A percentile compares a stretch with the other conserved stretches of the same genome.
Conservation (phyloP, 352 stramenopile genomes). For the Pythium myriotylum region DNA sequence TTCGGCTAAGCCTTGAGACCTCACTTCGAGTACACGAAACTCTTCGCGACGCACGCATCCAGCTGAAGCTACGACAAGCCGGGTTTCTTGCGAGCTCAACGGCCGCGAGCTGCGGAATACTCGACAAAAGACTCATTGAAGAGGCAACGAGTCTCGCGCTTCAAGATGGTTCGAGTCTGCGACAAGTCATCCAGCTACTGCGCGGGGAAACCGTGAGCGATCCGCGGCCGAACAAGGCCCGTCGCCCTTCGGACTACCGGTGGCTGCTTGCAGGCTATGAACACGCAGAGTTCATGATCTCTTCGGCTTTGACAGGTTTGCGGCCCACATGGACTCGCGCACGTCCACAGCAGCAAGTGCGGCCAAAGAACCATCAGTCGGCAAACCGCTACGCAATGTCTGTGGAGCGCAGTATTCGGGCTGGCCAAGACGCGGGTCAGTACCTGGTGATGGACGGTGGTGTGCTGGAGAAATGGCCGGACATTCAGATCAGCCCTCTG, state of each 20-base stretch:
- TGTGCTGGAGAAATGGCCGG: neutral
- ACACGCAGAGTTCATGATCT: constrained; percentile 5
- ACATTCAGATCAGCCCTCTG: constrained; percentile 13
- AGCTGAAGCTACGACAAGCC: no score
- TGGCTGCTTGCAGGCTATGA: constrained; percentile 7
- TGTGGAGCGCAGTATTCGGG: constrained; percentile 7
- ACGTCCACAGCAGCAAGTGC: neutral
- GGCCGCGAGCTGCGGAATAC: no score
- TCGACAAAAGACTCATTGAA: no score
- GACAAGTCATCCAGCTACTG: neutral
- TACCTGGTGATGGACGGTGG: constrained; percentile 14
- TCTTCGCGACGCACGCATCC: no score
- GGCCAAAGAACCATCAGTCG: constrained; percentile 10
- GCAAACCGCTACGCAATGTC: neutral
- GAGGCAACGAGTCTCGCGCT: no score
- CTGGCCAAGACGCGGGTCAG: constrained; percentile 18
- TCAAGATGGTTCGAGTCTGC: neutral
- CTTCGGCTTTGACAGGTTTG: neutral
- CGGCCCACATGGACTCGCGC: neutral
- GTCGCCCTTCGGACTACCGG: neutral
- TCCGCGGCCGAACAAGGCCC: constrained; percentile 17
- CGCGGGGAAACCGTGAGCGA: constrained; percentile 2
- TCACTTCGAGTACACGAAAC: no score
- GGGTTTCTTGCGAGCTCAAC: no score
- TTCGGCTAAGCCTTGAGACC: no score